These are phyloP conservation scores for Cardamine chenopodiifolia DNA, from an alignment of 345 rosid genomes.

Conservation along the genomic window DNA sequence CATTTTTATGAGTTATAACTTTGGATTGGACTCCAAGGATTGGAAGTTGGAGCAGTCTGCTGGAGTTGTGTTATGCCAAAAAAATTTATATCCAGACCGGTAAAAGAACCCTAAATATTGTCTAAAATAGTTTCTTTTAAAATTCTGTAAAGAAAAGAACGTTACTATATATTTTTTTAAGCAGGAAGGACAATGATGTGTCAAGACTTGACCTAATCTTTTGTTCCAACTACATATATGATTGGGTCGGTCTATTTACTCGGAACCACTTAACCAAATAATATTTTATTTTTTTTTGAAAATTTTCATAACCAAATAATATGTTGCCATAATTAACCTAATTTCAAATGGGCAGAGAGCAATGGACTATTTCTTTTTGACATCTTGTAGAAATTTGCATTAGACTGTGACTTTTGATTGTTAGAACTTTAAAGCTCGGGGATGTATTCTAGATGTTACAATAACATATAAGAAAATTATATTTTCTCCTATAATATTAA, in stretches of 20 bases:
- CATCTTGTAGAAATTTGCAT: background rate
- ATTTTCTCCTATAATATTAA: background rate
- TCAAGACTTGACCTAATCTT: background rate
- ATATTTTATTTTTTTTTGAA: too few relatives aligned
- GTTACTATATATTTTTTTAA: too few relatives aligned
- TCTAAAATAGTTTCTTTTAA: background rate
- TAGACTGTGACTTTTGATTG: background rate
- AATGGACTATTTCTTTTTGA: background rate
- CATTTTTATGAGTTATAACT: background rate
- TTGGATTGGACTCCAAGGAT: too few relatives aligned
- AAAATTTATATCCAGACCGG: background rate
- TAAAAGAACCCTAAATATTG: background rate
- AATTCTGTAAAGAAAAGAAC: background rate
- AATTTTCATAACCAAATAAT: background rate
- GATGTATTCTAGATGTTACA: background rate
- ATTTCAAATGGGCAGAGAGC: background rate
- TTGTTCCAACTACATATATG: background rate
- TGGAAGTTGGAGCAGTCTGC: background rate
- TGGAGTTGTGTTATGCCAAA: background rate
- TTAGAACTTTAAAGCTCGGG: background rate
- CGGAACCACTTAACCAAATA: background rate
- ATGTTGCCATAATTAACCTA: background rate
- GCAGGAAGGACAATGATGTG: background rate
- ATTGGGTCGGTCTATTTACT: conserved; percentile 2
- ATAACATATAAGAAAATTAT: background rate